A percentile compares a stretch with the other conserved stretches of the same genome.
These are phyloP conservation scores for Leishmania tarentolae DNA, from an alignment of 208 protist genomes.

Conservation along the genomic window DNA sequence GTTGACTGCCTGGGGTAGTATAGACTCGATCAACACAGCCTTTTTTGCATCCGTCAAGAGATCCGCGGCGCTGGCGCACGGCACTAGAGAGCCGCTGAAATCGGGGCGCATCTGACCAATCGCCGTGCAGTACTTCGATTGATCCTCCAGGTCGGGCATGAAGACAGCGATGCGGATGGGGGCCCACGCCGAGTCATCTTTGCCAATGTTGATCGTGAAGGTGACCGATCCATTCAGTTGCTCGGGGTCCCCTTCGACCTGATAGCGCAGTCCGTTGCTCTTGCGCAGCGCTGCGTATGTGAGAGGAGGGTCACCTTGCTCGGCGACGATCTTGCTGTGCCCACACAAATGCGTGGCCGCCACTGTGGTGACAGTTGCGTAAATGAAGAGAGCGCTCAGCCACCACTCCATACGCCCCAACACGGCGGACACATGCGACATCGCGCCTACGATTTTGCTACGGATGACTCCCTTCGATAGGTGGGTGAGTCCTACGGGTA, in stretches of 20 bases:
- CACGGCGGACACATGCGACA: not conserved
- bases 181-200: constrained; percentile 17
- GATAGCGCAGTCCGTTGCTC: not conserved
- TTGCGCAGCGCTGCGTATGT: constrained; percentile 18
- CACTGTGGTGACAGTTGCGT: not conserved
- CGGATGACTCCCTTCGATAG: not conserved
- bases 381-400: not conserved
- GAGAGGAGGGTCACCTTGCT: constrained; percentile 16
- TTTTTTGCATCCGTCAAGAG: constrained; percentile 51
- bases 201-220: not conserved
- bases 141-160: constrained; percentile 38
- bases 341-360: constrained; percentile 2
- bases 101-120: constrained; percentile 31
- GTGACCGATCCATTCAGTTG: not conserved
- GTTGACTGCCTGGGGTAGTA: constrained; percentile 50
- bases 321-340: constrained; percentile 17
- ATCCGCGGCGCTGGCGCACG: constrained; percentile 25
- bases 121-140: constrained; percentile 48
- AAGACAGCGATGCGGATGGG: constrained; percentile 61
- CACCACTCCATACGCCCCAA: not conserved
- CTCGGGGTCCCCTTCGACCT: not conserved
- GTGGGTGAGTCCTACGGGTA: not conserved
- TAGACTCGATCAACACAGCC: constrained; percentile 14
- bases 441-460: not conserved
- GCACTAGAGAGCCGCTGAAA: constrained; percentile 24